These are phyloP conservation scores for Cairneyella variabilis DNA, from an alignment of 495 filamentous ascomycete species.

Conservation along the genomic window DNA sequence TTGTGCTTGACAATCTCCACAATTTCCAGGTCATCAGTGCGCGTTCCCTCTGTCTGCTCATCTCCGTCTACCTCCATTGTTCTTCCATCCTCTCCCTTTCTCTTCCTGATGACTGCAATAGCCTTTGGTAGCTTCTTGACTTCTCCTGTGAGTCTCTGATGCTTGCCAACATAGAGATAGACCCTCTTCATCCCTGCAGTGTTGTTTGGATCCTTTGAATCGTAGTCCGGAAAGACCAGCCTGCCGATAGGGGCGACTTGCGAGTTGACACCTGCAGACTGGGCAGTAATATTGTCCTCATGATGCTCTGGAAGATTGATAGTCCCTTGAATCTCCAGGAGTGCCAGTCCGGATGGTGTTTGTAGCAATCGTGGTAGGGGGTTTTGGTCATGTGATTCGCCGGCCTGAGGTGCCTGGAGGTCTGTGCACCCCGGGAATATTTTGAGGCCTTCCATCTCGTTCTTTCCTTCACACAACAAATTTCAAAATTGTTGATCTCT, in stretches of 20 bases:
- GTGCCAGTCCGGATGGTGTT: conserved; percentile 72
- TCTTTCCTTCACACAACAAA: no score
- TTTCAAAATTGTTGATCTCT: no score
- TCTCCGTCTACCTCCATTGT: conserved; percentile 18
- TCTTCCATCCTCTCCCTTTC: conserved; percentile 17
- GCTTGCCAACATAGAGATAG: conserved; percentile 81
- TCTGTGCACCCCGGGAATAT: no score
- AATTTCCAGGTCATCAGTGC: conserved; percentile 51
- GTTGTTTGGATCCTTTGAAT: conserved; percentile 25
- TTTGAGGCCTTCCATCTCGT: no score
- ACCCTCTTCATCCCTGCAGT: conserved; percentile 83
- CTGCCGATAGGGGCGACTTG: conserved; percentile 61
- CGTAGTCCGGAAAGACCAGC: conserved; percentile 75
- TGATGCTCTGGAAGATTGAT: conserved; percentile 58
- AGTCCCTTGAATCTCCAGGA: conserved; percentile 86
- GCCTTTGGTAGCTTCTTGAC: conserved; percentile 78
- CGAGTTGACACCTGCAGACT: conserved; percentile 16
- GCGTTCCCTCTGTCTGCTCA: conserved; percentile 21
- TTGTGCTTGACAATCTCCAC: conserved; percentile 88
- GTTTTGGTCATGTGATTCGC: no score
- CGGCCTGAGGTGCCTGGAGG: no score
- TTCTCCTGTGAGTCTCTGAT: conserved; percentile 88
- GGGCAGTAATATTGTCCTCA: conserved; percentile 18
- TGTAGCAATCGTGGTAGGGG: conserved; percentile 82
- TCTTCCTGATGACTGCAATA: conserved; percentile 69